Conservation (phyloP, 2,329 filamentous ascomycete genomes). For the Septoria linicola region DNA sequence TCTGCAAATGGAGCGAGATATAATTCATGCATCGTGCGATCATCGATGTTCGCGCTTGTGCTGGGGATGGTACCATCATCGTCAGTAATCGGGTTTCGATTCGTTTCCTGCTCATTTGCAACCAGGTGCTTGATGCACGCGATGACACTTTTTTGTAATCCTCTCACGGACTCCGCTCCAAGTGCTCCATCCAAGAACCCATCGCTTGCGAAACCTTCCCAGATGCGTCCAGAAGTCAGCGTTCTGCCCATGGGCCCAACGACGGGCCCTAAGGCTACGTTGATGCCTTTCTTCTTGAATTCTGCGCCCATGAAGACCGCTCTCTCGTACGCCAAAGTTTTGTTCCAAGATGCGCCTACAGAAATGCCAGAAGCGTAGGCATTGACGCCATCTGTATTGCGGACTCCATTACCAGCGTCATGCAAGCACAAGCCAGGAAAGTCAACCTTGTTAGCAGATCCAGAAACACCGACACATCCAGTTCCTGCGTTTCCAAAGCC, state of each 20-base stretch:
- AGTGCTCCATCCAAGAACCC: conserved; percentile 60
- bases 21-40: conserved; percentile 67
- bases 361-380: conserved; percentile 46
- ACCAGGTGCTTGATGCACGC: conserved; percentile 59
- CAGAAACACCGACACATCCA: conserved; percentile 41
- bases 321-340: conserved; percentile 52
- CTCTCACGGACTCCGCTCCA: conserved; percentile 53
- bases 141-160: conserved; percentile 59
- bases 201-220: conserved; percentile 72
- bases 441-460: conserved; percentile 37
- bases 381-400: conserved; percentile 46
- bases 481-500: conserved; percentile 34
- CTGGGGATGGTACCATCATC: conserved; percentile 28
- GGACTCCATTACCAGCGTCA: conserved; percentile 45
- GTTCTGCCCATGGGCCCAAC: conserved; percentile 70
- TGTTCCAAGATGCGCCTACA: conserved; percentile 53
- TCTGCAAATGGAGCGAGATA: conserved; percentile 59
- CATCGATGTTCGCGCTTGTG: conserved; percentile 57
- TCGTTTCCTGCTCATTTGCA: conserved; percentile 50
- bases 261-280: conserved; percentile 66
- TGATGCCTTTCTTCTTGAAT: conserved; percentile 54
- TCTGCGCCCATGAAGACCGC: conserved; percentile 57
- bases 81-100: conserved; percentile 45
- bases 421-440: conserved; percentile 45
- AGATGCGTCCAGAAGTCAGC: conserved; percentile 65